These are phyloP conservation scores for Lophiostoma macrostomum DNA, from an alignment of 495 filamentous ascomycete species.

Conservation along the genomic window DNA sequence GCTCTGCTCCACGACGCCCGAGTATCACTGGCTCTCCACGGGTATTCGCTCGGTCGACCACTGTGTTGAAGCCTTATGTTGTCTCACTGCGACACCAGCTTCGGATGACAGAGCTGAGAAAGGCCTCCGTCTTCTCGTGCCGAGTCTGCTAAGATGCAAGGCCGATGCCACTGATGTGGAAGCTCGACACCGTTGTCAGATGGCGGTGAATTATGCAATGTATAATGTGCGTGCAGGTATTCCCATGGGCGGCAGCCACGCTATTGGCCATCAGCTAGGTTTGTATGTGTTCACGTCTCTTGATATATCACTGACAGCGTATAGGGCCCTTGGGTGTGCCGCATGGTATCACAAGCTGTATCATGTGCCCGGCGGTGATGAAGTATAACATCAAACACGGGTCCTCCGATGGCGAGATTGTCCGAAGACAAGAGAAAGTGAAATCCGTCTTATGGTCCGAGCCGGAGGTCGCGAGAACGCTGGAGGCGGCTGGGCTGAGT, in stretches of 20 bases:
- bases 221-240: constrained; percentile 48
- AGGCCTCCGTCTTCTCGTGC: constrained; percentile 51
- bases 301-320: neutral
- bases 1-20: constrained; percentile 54
- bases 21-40: constrained; percentile 58
- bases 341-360: constrained; percentile 65
- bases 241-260: constrained; percentile 59
- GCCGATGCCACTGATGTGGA: constrained; percentile 45
- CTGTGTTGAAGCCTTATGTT: constrained; percentile 59
- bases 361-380: constrained; percentile 60
- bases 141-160: constrained; percentile 52
- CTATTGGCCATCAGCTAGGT: constrained; percentile 66
- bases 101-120: constrained; percentile 45
- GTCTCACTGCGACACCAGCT: constrained; percentile 39
- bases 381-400: constrained; percentile 50
- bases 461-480: constrained; percentile 43
- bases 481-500: constrained; percentile 43
- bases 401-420: constrained; percentile 48
- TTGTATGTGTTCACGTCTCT: neutral
- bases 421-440: constrained; percentile 47
- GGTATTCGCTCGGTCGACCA: constrained; percentile 64
- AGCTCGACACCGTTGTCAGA: constrained; percentile 51
- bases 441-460: constrained; percentile 51
- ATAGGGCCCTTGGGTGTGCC: constrained; percentile 55
- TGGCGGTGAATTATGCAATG: constrained; percentile 59